These are phyloP conservation scores for Salvia splendens DNA, from an alignment of 257 asterid genomes.

Conservation along the genomic window DNA sequence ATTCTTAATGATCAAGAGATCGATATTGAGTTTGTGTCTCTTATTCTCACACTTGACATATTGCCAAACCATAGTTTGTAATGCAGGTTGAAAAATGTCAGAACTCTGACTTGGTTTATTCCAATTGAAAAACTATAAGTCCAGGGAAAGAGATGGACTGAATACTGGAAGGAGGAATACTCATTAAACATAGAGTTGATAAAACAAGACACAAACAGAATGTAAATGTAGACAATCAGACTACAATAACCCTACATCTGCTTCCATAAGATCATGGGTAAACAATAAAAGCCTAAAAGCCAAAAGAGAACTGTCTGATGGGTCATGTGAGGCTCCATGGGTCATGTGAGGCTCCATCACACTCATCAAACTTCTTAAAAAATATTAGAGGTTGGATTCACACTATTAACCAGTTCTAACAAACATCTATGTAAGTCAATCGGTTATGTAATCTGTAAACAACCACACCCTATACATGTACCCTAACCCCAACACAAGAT, in stretches of 20 bases:
- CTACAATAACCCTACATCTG: neutral
- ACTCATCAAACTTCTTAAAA: neutral
- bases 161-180: neutral
- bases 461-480: neutral
- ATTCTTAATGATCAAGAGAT: neutral
- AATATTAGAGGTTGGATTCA: no score
- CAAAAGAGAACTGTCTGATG: no score
- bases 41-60: neutral
- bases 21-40: neutral
- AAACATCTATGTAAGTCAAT: neutral
- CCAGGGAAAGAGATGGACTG: neutral
- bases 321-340: no score
- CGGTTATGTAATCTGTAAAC: neutral
- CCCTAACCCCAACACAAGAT: neutral
- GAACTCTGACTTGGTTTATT: slow-evolving; percentile 18
- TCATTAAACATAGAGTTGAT: slow-evolving; percentile 13
- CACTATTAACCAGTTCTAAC: no score
- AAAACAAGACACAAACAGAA: neutral
- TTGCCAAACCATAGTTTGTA: neutral
- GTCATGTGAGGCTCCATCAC: no score
- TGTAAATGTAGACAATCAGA: neutral
- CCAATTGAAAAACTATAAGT: neutral
- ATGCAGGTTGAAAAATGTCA: neutral
- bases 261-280: slow-evolving; percentile 1
- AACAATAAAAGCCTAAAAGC: neutral